Base-by-base conservation (phyloP, 2,329 filamentous ascomycete genomes). In the Sarocladium strictum region DNA sequence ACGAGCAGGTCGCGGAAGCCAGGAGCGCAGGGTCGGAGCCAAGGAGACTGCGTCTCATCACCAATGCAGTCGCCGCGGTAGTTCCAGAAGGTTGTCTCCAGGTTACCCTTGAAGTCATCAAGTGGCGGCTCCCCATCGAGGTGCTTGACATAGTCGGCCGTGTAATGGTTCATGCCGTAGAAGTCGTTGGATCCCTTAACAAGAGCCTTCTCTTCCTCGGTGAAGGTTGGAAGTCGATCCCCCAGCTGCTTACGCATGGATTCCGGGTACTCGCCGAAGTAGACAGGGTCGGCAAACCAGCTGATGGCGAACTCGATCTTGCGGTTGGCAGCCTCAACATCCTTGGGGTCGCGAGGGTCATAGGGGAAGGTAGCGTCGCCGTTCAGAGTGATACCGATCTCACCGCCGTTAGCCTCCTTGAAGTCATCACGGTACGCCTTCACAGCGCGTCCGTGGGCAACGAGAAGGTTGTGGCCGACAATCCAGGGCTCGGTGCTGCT, bases 121-220 rank as follows among this genome's bases (percentile, higher is more conserved):
- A 88, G 72, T 49, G 78, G 76, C 0, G 88, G 72, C 53, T 78
- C 72, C 6, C 78, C 79, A 7, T 80, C 77, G 64, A 83, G 82
- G 72, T 92, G 85, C 68, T 84, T 85, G 73, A 95, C 85, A 73
- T 89, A 95, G 77, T 94, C 89, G 65, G 89, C 87, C 52, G 89
- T 92, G 76, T 96, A 96, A 77, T 91, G 87, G 76, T 96, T 95
- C 89, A 93, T 93, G 69, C 89, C 90, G 70, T 95, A 95, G 72
- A 95, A 95, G 75, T 95, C 90, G 69, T 94, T 94, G 66, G 86
- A 90, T n/a, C 88, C 89, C 64, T 86, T 78, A 45, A 96, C 84
- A n/a, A 94, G 76, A 2, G 81, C 81, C 23, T 76, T 69, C 66
- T 96, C 89, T 60, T 89, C 87, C 0, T 78, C 70, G 0, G 87